Evolutionary conservation across 495 filamentous ascomycete genomes (phyloP), one percentile per base, ranked within the genome.

Genomic region (Penicillium riverlandense): DNA sequence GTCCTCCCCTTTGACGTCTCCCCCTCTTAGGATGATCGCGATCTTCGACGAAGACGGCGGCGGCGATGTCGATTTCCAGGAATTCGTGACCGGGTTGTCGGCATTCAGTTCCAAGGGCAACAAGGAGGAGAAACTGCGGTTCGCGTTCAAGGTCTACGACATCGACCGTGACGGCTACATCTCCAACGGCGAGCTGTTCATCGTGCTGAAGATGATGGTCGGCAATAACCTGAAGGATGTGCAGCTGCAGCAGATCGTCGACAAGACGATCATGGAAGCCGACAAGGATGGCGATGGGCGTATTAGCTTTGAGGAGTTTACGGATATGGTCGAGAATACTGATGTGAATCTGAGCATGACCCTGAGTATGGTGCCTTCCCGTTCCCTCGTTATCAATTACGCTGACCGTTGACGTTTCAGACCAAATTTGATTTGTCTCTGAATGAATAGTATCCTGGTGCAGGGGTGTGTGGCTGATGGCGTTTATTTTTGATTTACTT

Each of bases 191-290:
- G 92, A 99, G 72, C 75, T 99, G 35, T 99, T 97, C 65, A 96
- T 99, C 59, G 92, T 99, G 57, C 74, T 99, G 51, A 99, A 99
- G 82, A 99, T 99, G 92, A 99, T 99, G 92, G 92, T 99, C 49
- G 92, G 92, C 37, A 96, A 89, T 71, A 99, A 99, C 69, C 70
- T 99, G 59, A 99, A 99, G 78, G 94, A 99, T 62, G 84, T 95
- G 69, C 92, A 99, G 69, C 70, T 99, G 67, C 92, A 99, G 69
- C 92, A 78, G 64, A 78, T 78, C 39, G 92, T 99, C 48, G 92
- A 99, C 71, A 99, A 99, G 80, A 99, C 92, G 41, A 99, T 99
- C 60, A 97, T 97, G 92, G 92, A 99, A 71, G 94, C 92, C 36
- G 92, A 99, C 65, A 78, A 86, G 57, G 94, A 99, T 66, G 77